phyloP scores from a whole-genome alignment of 2,329 filamentous ascomycete species.

The Polytolypa hystricis region DNA sequence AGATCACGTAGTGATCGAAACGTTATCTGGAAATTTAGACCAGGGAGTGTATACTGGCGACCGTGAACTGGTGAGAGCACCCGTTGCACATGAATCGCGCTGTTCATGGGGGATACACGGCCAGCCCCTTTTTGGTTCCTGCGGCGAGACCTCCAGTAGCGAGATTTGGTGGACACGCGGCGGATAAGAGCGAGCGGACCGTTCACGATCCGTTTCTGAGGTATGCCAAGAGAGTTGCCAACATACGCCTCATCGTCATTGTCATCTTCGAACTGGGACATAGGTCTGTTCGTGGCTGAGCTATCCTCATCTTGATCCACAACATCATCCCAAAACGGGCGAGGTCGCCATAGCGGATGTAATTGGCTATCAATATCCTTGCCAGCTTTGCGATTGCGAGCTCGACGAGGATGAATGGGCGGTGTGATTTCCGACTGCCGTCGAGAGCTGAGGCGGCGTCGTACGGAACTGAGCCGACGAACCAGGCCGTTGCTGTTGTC shows the following conservation, averaged over 20 bases:
- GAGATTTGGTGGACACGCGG: conserved; percentile 22
- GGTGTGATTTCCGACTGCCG: conserved; percentile 25
- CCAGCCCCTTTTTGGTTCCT: conserved; percentile 11
- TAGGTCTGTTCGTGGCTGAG: conserved; percentile 16
- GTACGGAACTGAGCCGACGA: conserved; percentile 27
- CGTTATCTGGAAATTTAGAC: conserved; percentile 38
- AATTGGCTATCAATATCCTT: conserved; percentile 38
- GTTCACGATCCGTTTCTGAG: conserved; percentile 36
- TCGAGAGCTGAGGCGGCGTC: conserved; percentile 26
- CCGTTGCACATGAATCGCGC: not conserved
- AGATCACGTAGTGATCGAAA: conserved; percentile 42
- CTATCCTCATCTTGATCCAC: conserved; percentile 32
- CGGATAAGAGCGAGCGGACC: conserved; percentile 28
- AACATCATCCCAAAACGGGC: conserved; percentile 52
- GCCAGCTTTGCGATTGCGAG: conserved; percentile 32
- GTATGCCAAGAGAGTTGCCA: conserved; percentile 47
- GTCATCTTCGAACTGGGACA: conserved; percentile 17
- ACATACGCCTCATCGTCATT: conserved; percentile 35
- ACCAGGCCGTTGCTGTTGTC: conserved; percentile 14
- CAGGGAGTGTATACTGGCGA: conserved; percentile 24
- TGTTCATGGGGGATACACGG: not conserved
- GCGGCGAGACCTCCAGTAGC: conserved; percentile 14
- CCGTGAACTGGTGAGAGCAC: conserved; percentile 11
- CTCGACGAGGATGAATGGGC: conserved; percentile 21
- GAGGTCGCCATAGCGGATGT: conserved; percentile 53